phyloP scores from a whole-genome alignment of 129 eudicot species.

The Helianthus annuus region HanXRQr2.0-SUNRISE NC_035434.2:10597193-10597692 shows the following conservation, averaged over 20 bases:
- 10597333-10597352: conserved; percentile 20
- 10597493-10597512: conserved; percentile 49
- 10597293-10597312: conserved; percentile 30
- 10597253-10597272: conserved; percentile 18
- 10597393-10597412: conserved; percentile 22
- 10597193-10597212: conserved; percentile 27
- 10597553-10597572: too few species aligned
- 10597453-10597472: conserved; percentile 43
- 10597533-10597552: not conserved
- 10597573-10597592: too few species aligned
- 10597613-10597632: too few species aligned
- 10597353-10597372: conserved; percentile 29
- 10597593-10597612: too few species aligned
- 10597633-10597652: too few species aligned
- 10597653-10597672: too few species aligned
- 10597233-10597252: conserved; percentile 16
- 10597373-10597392: conserved; percentile 39
- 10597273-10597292: conserved; percentile 26
- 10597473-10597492: conserved; percentile 58
- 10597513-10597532: conserved; percentile 52
- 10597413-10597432: conserved; percentile 10
- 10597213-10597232: conserved; percentile 23
- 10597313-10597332: conserved; percentile 24
- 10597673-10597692: too few species aligned
- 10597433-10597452: conserved; percentile 49